Evolutionary conservation across 2,329 filamentous ascomycete species (phyloP).

Genomic region (Endothia cerciana): DNA sequence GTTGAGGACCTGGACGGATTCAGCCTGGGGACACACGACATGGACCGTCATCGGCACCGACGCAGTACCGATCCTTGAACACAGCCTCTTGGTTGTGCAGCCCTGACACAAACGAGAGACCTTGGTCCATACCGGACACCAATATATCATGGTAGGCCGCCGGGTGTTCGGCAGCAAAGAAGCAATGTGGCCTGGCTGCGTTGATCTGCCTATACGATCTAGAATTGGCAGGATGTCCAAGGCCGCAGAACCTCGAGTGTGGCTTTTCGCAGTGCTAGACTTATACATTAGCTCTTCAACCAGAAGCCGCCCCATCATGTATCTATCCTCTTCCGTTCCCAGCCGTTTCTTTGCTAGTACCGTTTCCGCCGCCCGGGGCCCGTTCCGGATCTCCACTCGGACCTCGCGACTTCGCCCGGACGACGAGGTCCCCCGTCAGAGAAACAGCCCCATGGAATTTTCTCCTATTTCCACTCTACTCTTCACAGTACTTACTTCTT

Average conservation of each 20-base stretch:
- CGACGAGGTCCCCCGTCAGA: neutral
- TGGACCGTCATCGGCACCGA: neutral
- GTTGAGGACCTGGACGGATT: too few species aligned
- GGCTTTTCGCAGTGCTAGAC: neutral
- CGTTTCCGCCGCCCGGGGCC: neutral
- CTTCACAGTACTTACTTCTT: neutral
- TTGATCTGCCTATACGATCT: neutral
- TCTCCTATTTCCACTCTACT: neutral
- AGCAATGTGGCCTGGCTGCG: neutral
- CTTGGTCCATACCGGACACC: too few species aligned
- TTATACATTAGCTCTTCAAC: neutral
- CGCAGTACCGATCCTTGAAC: neutral
- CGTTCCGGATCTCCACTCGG: conserved; percentile 7
- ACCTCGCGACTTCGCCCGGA: conserved; percentile 4
- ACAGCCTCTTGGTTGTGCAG: neutral
- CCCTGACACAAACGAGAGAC: neutral
- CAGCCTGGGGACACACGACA: neutral
- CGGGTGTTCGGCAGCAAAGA: too few species aligned
- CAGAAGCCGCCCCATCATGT: too few species aligned
- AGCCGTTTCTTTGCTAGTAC: neutral
- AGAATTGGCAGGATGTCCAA: neutral
- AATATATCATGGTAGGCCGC: too few species aligned
- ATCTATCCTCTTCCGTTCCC: too few species aligned
- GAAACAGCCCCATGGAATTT: neutral
- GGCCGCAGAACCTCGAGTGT: neutral